Evolutionary conservation across 2,329 filamentous ascomycete species (phyloP).

Genomic region (Trichoderma cornu-damae): DNA sequence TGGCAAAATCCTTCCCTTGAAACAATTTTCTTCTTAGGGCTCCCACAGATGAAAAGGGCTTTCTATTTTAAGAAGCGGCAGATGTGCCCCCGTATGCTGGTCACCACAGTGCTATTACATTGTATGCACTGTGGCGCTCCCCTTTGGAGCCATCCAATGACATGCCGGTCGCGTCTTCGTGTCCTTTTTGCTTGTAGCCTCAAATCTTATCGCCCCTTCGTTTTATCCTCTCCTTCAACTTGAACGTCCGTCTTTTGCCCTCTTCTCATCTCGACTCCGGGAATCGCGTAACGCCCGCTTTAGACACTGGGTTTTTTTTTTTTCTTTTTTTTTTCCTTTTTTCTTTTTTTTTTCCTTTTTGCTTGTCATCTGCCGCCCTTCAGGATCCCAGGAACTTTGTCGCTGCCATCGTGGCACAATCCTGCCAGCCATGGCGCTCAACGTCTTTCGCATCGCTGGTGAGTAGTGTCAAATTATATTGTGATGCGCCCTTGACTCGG

Average conservation of each 20-base stretch:
- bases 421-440: constrained; percentile 44
- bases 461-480: constrained; percentile 28
- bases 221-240: not conserved
- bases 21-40: no score
- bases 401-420: constrained; percentile 2
- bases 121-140: not conserved
- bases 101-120: not conserved
- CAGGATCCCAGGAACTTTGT: not conserved
- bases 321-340: not conserved
- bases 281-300: not conserved
- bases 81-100: not conserved
- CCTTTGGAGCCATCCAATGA: constrained; percentile 22
- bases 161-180: constrained; percentile 25
- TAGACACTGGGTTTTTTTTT: not conserved
- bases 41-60: not conserved
- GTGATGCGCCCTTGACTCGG: not conserved
- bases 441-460: constrained; percentile 56
- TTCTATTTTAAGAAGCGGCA: constrained; percentile 5
- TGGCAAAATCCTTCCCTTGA: no score
- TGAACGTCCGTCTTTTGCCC: not conserved
- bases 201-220: constrained; percentile 15
- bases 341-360: not conserved
- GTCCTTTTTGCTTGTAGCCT: constrained; percentile 23
- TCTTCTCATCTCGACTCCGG: not conserved
- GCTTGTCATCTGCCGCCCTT: not conserved